Conservation (phyloP, 306 rosid genomes). For the Trifolium dubium region DNA sequence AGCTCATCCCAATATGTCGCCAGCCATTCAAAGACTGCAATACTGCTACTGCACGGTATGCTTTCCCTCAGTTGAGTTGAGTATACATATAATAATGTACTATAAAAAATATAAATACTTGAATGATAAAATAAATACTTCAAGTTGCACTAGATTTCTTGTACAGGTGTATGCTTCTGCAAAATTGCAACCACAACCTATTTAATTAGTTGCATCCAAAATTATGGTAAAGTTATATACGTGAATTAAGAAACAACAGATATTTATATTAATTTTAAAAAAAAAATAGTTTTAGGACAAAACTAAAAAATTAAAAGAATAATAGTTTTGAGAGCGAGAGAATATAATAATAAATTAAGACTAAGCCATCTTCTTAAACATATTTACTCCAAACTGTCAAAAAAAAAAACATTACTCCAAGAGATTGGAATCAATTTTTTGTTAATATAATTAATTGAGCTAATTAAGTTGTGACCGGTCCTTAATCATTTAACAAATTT, state of each 20-base stretch:
- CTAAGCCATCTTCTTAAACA: slow-evolving; percentile 15
- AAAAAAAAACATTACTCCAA: slow-evolving; percentile 7
- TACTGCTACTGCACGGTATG: slow-evolving; percentile 25
- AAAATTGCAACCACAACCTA: slow-evolving; percentile 32
- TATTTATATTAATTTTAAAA: no score
- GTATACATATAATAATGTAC: slow-evolving; percentile 5
- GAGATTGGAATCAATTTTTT: background rate
- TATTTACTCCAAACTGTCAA: slow-evolving; percentile 23
- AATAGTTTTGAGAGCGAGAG: background rate
- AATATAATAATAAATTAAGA: background rate
- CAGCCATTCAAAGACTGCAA: slow-evolving; percentile 46
- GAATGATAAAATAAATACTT: slow-evolving; percentile 31
- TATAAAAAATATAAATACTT: slow-evolving; percentile 35
- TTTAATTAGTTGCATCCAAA: slow-evolving; percentile 6
- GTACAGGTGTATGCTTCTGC: slow-evolving; percentile 17
- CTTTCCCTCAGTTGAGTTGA: slow-evolving; percentile 25
- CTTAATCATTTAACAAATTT: slow-evolving; percentile 37
- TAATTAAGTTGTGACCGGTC: slow-evolving; percentile 25
- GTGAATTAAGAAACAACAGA: no score
- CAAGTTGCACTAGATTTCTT: slow-evolving; percentile 41
- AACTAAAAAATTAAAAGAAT: no score
- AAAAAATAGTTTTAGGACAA: no score
- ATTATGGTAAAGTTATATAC: no score
- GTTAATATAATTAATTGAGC: slow-evolving; percentile 33
- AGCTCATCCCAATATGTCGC: slow-evolving; percentile 50